Base-by-base conservation (phyloP, 129 eudicot genomes). In the Glebionis coronaria region DNA sequence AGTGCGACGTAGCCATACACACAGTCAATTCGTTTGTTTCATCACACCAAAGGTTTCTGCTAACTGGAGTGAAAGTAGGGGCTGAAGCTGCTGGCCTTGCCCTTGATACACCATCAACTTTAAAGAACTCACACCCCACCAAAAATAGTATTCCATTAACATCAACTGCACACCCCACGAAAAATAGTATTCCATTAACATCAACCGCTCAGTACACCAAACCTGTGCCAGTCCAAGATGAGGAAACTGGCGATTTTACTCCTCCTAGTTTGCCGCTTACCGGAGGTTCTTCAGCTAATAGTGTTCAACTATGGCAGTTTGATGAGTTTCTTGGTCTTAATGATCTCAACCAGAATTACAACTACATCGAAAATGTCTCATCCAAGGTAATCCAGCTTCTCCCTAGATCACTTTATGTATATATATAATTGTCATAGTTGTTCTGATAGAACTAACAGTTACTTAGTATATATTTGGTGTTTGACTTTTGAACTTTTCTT, bases 1-100 rank as follows among this genome's bases (percentile, higher is more conserved):
- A 86, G 59, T 92, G 98, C 35, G 96, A 92, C 68, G 84, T 88
- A 28, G 87, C 95, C 18, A 88, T 92, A 66, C 96, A 92, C 61
- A 83, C 85, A 0, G 80, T 77, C 18, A 92, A 86, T 72, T 9
- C 72, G 14, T 73, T 18, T 53, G 96, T 92, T 63, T 73, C 91
- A 19, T 82, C 76, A 9, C 98, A 92, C 72, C 89, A 84, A 61
- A 80, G 92, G 72, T 92, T 88, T 79, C 82, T 88, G 67, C 94
- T 92, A 40, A 84, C 98, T 2, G 96, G 96, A 72, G 92, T 84
- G 35, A 84, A 82, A 77, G 96, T 86, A 42, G 96, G 96, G 6
- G 87, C 80, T 16, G 90, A 85, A 74, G 55, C 82, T 50, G 44
- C 74, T 10, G 87, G 55, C 20, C 62, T 51, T 10, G 87, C 51